phyloP scores from a whole-genome alignment of 164 flowering plant species.

The Pachysandra terminalis region DNA sequence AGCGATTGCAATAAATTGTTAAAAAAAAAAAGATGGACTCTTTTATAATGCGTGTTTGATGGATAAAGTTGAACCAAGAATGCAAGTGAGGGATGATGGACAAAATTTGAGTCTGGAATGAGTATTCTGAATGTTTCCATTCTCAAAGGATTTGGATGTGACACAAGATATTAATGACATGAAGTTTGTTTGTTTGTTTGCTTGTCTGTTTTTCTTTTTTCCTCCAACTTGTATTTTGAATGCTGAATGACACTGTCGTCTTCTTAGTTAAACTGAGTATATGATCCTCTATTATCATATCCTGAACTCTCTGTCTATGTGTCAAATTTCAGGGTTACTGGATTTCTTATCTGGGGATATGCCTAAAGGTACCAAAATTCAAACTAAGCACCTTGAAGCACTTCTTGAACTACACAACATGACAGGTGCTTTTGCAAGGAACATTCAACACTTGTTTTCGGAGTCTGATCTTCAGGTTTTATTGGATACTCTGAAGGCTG shows the following conservation, averaged over 20 bases:
- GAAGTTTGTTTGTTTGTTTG: no score
- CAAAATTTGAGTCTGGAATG: no score
- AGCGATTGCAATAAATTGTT: neutral
- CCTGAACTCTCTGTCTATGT: constrained; percentile 11
- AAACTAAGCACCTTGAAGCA: constrained; percentile 85
- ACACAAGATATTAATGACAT: no score
- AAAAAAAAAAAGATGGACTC: no score
- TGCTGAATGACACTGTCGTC: neutral
- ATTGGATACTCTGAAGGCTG: constrained; percentile 68
- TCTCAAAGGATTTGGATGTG: no score
- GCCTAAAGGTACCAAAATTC: constrained; percentile 80
- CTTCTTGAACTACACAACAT: constrained; percentile 86
- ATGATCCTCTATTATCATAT: constrained; percentile 5
- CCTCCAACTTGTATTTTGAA: neutral
- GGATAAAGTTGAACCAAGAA: no score
- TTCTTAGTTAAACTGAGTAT: constrained; percentile 7
- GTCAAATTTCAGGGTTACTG: constrained; percentile 57
- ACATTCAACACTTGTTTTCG: constrained; percentile 89
- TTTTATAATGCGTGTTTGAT: no score
- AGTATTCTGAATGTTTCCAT: neutral
- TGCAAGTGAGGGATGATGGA: no score
- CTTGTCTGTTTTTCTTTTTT: no score
- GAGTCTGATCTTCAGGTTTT: constrained; percentile 68
- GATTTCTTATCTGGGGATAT: constrained; percentile 89
- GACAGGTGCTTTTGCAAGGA: constrained; percentile 84